phyloP scores from a whole-genome alignment of 208 protist genomes.

The Tritrichomonas foetus region DNA sequence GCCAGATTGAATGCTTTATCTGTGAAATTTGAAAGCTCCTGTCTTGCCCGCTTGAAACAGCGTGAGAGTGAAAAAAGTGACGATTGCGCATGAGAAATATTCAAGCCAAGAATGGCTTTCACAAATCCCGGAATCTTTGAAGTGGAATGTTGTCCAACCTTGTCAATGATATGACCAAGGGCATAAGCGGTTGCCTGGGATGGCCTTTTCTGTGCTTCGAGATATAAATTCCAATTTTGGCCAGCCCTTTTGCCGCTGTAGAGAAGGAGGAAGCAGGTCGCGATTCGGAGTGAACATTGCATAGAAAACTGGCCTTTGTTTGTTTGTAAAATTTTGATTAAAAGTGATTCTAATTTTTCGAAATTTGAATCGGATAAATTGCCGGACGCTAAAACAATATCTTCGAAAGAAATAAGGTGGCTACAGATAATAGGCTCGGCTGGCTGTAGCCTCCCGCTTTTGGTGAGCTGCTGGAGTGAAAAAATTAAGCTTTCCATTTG shows the following conservation, averaged over 20 bases:
- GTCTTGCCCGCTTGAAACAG: background rate
- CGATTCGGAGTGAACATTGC: background rate
- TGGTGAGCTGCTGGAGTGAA: too few relatives aligned
- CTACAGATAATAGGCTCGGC: too few relatives aligned
- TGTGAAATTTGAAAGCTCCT: background rate
- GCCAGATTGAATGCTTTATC: background rate
- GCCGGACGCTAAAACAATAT: too few relatives aligned
- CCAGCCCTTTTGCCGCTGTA: background rate
- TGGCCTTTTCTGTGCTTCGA: background rate
- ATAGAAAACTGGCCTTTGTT: background rate
- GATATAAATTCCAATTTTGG: background rate
- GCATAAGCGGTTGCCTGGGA: background rate
- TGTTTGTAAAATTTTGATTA: background rate
- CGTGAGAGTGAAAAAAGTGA: background rate
- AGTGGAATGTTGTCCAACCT: background rate
- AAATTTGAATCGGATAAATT: background rate
- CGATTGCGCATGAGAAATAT: background rate
- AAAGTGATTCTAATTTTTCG: background rate
- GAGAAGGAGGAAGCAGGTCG: background rate
- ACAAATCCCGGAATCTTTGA: background rate
- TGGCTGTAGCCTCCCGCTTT: too few relatives aligned
- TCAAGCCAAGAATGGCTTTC: background rate
- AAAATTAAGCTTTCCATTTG: too few relatives aligned
- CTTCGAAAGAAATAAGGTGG: too few relatives aligned
- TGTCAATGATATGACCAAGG: background rate